Evolutionary conservation across 495 filamentous ascomycete genomes (phyloP).

Genomic region (Podospora didyma): DNA sequence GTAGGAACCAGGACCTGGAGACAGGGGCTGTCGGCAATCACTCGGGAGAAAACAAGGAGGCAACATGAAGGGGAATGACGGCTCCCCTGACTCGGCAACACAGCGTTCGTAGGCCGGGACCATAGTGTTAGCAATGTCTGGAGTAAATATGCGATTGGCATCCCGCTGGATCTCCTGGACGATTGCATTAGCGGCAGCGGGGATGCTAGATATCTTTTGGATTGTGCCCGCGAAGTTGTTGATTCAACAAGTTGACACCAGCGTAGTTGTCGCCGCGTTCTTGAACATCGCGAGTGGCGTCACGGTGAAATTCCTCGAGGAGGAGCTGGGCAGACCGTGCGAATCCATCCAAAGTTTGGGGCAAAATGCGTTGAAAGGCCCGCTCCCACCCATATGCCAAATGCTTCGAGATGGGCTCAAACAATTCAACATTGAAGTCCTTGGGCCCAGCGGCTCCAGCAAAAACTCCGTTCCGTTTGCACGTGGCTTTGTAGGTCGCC

Average conservation of each 20-base stretch:
- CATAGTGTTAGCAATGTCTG: conserved; percentile 48
- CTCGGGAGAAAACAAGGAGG: conserved; percentile 13
- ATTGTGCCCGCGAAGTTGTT: conserved; percentile 39
- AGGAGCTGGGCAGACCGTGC: background rate
- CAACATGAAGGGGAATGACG: background rate
- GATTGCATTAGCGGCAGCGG: conserved; percentile 21
- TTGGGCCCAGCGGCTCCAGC: conserved; percentile 33
- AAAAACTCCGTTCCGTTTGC: conserved; percentile 41
- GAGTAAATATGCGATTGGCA: conserved; percentile 53
- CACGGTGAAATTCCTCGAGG: conserved; percentile 36
- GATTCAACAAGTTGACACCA: conserved; percentile 23
- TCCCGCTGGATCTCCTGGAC: conserved; percentile 50
- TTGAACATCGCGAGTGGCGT: conserved; percentile 22
- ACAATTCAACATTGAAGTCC: conserved; percentile 27
- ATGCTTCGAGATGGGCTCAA: conserved; percentile 46
- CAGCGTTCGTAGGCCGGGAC: conserved; percentile 45
- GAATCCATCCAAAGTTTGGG: conserved; percentile 18
- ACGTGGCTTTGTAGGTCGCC: conserved; percentile 59
- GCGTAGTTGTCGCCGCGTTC: conserved; percentile 17
- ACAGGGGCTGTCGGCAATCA: background rate
- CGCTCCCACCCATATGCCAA: conserved; percentile 51
- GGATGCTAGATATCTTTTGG: conserved; percentile 21
- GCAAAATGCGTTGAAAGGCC: conserved; percentile 41
- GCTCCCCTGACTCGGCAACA: conserved; percentile 39
- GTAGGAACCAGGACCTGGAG: conserved; percentile 37